phyloP scores from a whole-genome alignment of 2,329 filamentous ascomycete genomes.

The Talaromyces atroroseus region DNA sequence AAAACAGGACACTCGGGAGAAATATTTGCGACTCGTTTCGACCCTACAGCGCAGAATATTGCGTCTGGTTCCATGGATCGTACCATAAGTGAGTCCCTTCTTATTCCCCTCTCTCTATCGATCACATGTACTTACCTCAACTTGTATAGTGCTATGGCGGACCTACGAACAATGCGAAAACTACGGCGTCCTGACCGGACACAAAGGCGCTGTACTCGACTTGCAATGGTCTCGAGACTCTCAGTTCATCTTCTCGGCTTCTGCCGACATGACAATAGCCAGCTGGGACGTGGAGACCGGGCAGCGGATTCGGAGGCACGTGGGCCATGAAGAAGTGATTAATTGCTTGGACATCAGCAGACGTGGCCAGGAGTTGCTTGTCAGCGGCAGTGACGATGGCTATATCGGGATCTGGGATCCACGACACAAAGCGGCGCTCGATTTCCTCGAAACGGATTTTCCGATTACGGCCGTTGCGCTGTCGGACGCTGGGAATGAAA shows the following conservation, averaged over 20 bases:
- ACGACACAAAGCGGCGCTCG: conserved; percentile 77
- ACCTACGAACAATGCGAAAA: conserved; percentile 92
- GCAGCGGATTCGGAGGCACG: conserved; percentile 82
- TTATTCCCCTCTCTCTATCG: conserved; percentile 14
- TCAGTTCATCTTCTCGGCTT: conserved; percentile 82
- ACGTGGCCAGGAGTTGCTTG: conserved; percentile 81
- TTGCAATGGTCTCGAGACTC: conserved; percentile 96
- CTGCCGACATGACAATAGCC: conserved; percentile 85
- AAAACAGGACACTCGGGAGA: conserved; percentile 63
- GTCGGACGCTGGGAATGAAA: conserved; percentile 90
- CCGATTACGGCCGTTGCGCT: conserved; percentile 87
- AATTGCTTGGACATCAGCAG: conserved; percentile 85
- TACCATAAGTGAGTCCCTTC: conserved; percentile 62
- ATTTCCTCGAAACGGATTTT: conserved; percentile 85
- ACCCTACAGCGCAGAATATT: conserved; percentile 79
- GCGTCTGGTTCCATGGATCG: conserved; percentile 95
- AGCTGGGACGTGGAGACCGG: conserved; percentile 94
- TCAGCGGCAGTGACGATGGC: conserved; percentile 90
- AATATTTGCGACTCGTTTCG: conserved; percentile 85
- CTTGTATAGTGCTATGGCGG: conserved; percentile 72
- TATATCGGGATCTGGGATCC: conserved; percentile 96
- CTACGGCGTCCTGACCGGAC: conserved; percentile 80
- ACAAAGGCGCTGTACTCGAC: conserved; percentile 86
- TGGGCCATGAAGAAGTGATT: conserved; percentile 93
- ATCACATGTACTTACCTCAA: neutral